A percentile compares a stretch with the other conserved stretches of the same genome.
These are phyloP conservation scores for Colletotrichum zoysiae DNA, from an alignment of 2,329 filamentous ascomycete genomes.

Conservation along the genomic window DNA sequence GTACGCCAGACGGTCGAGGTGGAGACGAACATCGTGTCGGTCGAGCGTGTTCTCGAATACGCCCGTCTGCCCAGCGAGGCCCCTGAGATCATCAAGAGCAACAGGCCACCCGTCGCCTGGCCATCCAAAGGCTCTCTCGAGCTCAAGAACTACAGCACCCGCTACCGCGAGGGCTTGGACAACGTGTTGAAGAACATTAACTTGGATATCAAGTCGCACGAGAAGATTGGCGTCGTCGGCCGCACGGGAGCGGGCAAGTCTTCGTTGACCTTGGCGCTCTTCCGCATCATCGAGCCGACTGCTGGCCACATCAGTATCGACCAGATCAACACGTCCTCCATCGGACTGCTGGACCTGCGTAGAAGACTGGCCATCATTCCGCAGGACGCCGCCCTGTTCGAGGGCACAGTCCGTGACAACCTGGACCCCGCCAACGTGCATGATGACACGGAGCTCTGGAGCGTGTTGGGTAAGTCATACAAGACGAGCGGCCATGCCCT, in stretches of 20 bases:
- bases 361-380: conserved; percentile 95
- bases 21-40: conserved; percentile 99
- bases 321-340: conserved; percentile 86
- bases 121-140: conserved; percentile 88
- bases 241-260: conserved; percentile 97
- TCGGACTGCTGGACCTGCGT: conserved; percentile 90
- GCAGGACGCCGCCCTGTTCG: conserved; percentile 96
- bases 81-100: conserved; percentile 90
- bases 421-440: conserved; percentile 94
- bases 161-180: conserved; percentile 90
- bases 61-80: conserved; percentile 91
- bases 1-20: conserved; percentile 98
- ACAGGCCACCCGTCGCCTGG: conserved; percentile 90
- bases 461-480: conserved; percentile 80
- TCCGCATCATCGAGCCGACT: conserved; percentile 92
- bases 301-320: conserved; percentile 91
- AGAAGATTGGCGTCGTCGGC: conserved; percentile 98
- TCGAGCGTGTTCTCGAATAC: conserved; percentile 97
- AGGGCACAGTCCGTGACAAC: conserved; percentile 93
- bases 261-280: conserved; percentile 90
- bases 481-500: conserved; percentile 23
- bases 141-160: conserved; percentile 94
- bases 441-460: conserved; percentile 98
- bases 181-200: conserved; percentile 94
- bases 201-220: conserved; percentile 91